Conservation (phyloP, 805 yeast genomes). For the Lachancea kluyveri region DNA sequence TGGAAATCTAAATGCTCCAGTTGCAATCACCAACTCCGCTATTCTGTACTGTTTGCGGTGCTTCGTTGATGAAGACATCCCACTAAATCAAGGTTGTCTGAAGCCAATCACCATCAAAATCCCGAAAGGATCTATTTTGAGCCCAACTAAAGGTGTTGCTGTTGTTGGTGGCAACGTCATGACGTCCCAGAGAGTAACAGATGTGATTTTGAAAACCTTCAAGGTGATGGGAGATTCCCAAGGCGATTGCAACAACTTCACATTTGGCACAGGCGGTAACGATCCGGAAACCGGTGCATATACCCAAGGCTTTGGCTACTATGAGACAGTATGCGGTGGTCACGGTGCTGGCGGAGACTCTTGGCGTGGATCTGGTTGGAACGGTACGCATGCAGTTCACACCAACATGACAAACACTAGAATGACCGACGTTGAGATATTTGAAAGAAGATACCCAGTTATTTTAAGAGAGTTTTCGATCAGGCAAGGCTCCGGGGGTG, state of each 20-base stretch:
- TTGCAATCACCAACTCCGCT: conserved; percentile 84
- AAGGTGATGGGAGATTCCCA: conserved; percentile 91
- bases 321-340: conserved; percentile 94
- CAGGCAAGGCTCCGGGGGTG: conserved; percentile 74
- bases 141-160: conserved; percentile 82
- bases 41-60: conserved; percentile 82
- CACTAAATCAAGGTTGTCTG: conserved; percentile 90
- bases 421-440: conserved; percentile 84
- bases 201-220: conserved; percentile 81
- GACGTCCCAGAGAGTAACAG: conserved; percentile 90
- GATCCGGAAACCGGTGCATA: conserved; percentile 36
- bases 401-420: conserved; percentile 93
- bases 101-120: conserved; percentile 64
- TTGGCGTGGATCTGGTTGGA: conserved; percentile 64
- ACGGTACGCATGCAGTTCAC: conserved; percentile 86
- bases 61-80: conserved; percentile 79
- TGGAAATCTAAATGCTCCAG: conserved; percentile 90
- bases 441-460: conserved; percentile 85
- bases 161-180: conserved; percentile 94
- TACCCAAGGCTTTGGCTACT: conserved; percentile 74
- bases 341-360: conserved; percentile 65
- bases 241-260: conserved; percentile 91
- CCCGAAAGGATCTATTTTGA: conserved; percentile 57
- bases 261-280: conserved; percentile 79
- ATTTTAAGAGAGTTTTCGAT: conserved; percentile 65